phyloP scores from a whole-genome alignment of 2,329 filamentous ascomycete species.

The Trichoderma semiorbis region DNA sequence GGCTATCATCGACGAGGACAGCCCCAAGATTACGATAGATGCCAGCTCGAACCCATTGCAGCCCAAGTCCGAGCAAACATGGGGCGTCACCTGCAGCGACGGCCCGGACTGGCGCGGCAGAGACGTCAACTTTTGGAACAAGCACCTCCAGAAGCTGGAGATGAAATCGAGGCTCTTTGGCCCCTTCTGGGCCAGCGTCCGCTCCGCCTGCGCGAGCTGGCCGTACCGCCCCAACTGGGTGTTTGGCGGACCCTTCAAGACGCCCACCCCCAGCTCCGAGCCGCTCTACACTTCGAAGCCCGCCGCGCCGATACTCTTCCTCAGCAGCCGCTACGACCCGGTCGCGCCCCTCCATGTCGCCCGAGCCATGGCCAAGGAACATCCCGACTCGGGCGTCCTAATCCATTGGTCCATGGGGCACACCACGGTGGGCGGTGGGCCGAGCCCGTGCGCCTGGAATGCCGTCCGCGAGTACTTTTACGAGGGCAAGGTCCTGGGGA shows the following conservation, averaged over 20 bases:
- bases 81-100: slow-evolving; percentile 33
- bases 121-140: slow-evolving; percentile 23
- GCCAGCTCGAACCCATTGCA: neutral
- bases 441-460: slow-evolving; percentile 22
- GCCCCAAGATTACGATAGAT: slow-evolving; percentile 6
- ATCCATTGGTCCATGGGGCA: slow-evolving; percentile 26
- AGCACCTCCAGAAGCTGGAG: slow-evolving; percentile 27
- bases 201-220: slow-evolving; percentile 38
- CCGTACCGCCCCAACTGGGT: slow-evolving; percentile 35
- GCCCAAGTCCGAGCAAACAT: neutral
- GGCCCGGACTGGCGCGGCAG: slow-evolving; percentile 24
- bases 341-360: slow-evolving; percentile 38
- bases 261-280: slow-evolving; percentile 23
- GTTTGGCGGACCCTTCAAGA: slow-evolving; percentile 33
- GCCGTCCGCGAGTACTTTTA: slow-evolving; percentile 23
- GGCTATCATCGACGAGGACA: neutral
- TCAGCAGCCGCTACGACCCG: slow-evolving; percentile 41
- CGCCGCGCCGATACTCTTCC: slow-evolving; percentile 40
- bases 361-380: slow-evolving; percentile 17
- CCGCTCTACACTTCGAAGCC: slow-evolving; percentile 30
- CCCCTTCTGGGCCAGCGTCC: slow-evolving; percentile 32
- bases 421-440: slow-evolving; percentile 1
- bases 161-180: slow-evolving; percentile 31
- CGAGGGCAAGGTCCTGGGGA: slow-evolving; percentile 22
- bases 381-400: slow-evolving; percentile 25